phyloP scores from a whole-genome alignment of 805 yeast species.

The Candida ovalis region DNA sequence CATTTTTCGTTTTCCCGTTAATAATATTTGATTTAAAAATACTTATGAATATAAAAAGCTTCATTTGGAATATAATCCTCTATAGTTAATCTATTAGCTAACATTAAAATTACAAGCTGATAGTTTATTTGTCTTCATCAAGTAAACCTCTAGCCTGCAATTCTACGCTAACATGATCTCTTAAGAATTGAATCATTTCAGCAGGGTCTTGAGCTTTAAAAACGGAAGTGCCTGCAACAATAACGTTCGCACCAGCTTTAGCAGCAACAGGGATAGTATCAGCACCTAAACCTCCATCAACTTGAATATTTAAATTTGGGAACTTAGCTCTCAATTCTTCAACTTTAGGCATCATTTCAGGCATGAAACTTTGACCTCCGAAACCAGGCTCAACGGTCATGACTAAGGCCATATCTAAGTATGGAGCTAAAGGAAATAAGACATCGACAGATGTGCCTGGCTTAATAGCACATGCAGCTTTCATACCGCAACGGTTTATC shows the following conservation, averaged over 20 bases:
- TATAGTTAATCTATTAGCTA: neutral
- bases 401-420: conserved; percentile 86
- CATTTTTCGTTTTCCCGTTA: no score
- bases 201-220: conserved; percentile 79
- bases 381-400: conserved; percentile 99
- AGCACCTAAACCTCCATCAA: conserved; percentile 94
- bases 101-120: no score
- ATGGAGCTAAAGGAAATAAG: conserved; percentile 67
- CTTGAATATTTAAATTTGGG: conserved; percentile 86
- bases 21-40: no score
- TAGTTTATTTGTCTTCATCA: conserved; percentile 5
- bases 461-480: conserved; percentile 91
- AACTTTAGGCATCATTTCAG: conserved; percentile 95
- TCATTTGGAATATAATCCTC: neutral
- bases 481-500: conserved; percentile 79
- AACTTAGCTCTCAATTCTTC: conserved; percentile 65
- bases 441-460: conserved; percentile 92
- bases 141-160: conserved; percentile 44
- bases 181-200: conserved; percentile 65
- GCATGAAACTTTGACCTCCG: conserved; percentile 97
- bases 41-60: no score
- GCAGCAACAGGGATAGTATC: conserved; percentile 87
- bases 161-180: conserved; percentile 52
- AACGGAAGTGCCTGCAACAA: conserved; percentile 96
- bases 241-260: conserved; percentile 95